Evolutionary conservation across 148 eudicot genomes (phyloP), one percentile per base, ranked within the genome.

Genomic region (Cornus kousa): DNA sequence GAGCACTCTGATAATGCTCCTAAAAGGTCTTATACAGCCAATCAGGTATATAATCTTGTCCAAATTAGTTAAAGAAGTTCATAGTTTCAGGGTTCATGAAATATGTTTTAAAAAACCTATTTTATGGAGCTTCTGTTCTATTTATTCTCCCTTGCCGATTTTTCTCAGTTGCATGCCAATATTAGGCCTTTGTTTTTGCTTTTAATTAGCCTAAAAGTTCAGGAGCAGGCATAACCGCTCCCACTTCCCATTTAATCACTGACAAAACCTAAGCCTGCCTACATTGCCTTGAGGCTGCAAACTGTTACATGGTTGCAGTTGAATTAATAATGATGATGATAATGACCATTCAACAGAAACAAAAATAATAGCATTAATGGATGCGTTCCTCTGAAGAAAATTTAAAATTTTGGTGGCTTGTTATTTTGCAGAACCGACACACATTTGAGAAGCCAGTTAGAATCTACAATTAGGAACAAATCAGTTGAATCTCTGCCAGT

Each of bases 1-100:
- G 99, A 96, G 77, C 99, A 96, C 81, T 79, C 89, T 66, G 97
- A 96, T 70, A 91, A 87, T 72, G 78, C 91, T 75, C 99, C 97
- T 33, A 92, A 90, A 83, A 91, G 99, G 82, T 83, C 97, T 60
- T 90, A 91, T 75, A 72, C 91, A 4, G 89, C 97, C 74, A 92
- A 87, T 88, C 99, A 96, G 99, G 99, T 94, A 82, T 71, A 66
- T n/a, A 20, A 12, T 5, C 48, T 57, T 23, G 60, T 20, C 33
- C 5, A 64, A n/a, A 6, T 43, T 43, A 43, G 48, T 43, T 43
- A 2, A 43, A 43, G 8, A 43, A 4, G 48, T 43, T 35, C 0
- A 43, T 43, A 19, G 33, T 40, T 64, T 11, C 33, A 12, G 22
- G 28, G 22, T 57, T 60, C 37, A 35, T 32, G 7, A n/a, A 39